phyloP scores from a whole-genome alignment of 2,329 filamentous ascomycete genomes.

The Rhynchosporium agropyri region DNA sequence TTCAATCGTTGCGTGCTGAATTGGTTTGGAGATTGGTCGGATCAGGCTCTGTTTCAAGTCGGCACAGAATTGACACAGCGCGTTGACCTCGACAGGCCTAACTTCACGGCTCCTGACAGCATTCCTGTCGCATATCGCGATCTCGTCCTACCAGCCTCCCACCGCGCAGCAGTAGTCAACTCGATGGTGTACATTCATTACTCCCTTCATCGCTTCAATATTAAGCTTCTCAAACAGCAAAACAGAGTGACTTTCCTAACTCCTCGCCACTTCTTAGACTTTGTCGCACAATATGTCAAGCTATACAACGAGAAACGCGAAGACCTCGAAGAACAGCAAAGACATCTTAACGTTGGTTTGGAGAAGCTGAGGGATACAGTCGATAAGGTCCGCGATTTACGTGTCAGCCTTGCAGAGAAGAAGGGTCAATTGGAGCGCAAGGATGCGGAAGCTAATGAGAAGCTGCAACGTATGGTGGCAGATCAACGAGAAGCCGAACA shows the following conservation, averaged over 20 bases:
- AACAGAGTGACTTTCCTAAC: conserved; percentile 92
- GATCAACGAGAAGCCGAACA: conserved; percentile 95
- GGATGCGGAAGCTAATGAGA: conserved; percentile 94
- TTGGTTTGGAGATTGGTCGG: conserved; percentile 99
- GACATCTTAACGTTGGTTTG: conserved; percentile 95
- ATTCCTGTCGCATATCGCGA: conserved; percentile 92
- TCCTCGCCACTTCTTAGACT: conserved; percentile 95
- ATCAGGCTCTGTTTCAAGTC: conserved; percentile 98
- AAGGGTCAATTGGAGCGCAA: conserved; percentile 91
- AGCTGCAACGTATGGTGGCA: conserved; percentile 94
- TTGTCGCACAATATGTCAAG: conserved; percentile 96
- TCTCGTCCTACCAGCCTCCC: conserved; percentile 80
- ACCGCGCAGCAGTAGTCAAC: conserved; percentile 92
- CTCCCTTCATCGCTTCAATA: conserved; percentile 88
- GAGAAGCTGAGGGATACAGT: conserved; percentile 97
- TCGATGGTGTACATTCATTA: conserved; percentile 99
- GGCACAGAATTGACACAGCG: conserved; percentile 93
- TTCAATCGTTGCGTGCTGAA: conserved; percentile 99
- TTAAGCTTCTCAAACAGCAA: conserved; percentile 86
- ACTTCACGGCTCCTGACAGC: conserved; percentile 83
- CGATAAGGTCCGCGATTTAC: conserved; percentile 92
- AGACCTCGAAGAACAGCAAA: conserved; percentile 96
- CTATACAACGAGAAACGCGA: conserved; percentile 98
- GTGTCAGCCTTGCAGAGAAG: conserved; percentile 89
- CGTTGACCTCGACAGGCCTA: conserved; percentile 89